A percentile compares a stretch with the other conserved stretches of the same genome.
Evolutionary conservation across 441 rosid species (phyloP).

Genomic region (Gossypium lobatum): DNA sequence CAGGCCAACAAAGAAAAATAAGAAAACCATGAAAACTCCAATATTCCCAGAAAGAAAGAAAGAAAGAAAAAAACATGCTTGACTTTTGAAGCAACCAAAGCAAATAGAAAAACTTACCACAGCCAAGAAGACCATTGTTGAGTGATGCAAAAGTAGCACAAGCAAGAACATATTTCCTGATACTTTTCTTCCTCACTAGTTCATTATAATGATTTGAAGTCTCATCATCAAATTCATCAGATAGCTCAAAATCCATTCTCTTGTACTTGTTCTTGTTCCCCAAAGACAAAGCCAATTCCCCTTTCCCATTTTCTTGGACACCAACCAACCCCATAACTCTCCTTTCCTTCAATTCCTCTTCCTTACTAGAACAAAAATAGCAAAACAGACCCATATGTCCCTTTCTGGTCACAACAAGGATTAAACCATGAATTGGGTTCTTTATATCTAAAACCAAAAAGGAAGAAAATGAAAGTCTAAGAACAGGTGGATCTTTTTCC

Average conservation of each 20-base stretch:
- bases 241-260: background rate
- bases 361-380: too few species aligned
- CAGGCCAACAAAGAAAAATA: slow-evolving; percentile 2
- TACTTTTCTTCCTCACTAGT: background rate
- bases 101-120: background rate
- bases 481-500: slow-evolving; percentile 16
- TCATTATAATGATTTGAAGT: background rate
- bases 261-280: background rate
- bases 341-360: background rate
- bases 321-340: background rate
- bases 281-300: background rate
- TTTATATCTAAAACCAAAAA: slow-evolving; percentile 20
- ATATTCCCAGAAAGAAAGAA: background rate
- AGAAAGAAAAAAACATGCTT: background rate
- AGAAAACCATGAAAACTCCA: background rate
- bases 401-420: too few species aligned
- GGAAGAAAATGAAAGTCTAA: slow-evolving; percentile 4
- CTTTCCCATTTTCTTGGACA: background rate
- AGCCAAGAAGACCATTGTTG: background rate
- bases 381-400: too few species aligned
- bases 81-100: background rate
- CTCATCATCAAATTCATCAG: background rate
- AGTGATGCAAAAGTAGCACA: too few species aligned
- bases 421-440: too few species aligned
- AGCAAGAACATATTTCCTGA: background rate